These are phyloP conservation scores for Cladosporium velox DNA, from an alignment of 2,329 filamentous ascomycete genomes.

Conservation along the genomic window DNA sequence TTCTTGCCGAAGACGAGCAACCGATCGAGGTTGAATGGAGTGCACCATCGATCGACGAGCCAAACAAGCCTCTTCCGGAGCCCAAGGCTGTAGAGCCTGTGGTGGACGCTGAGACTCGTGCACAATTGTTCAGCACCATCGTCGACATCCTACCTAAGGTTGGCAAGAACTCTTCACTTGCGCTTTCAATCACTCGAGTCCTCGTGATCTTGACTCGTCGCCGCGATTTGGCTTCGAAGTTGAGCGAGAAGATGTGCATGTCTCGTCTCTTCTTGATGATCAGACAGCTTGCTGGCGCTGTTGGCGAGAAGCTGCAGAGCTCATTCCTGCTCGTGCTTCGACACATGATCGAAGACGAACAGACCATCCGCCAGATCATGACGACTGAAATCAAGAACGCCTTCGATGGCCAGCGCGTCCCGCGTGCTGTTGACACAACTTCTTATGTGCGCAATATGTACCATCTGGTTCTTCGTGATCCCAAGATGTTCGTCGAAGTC, in stretches of 20 bases:
- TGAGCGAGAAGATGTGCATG: slow-evolving; percentile 86
- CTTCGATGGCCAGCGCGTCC: slow-evolving; percentile 58
- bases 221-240: slow-evolving; percentile 69
- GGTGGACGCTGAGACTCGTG: slow-evolving; percentile 66
- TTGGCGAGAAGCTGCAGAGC: slow-evolving; percentile 72
- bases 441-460: slow-evolving; percentile 76
- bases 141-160: slow-evolving; percentile 81
- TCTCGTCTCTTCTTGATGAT: slow-evolving; percentile 92
- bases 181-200: slow-evolving; percentile 78
- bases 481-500: slow-evolving; percentile 82
- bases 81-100: slow-evolving; percentile 63
- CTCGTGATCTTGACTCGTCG: slow-evolving; percentile 85
- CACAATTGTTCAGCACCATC: slow-evolving; percentile 72
- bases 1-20: slow-evolving; percentile 86
- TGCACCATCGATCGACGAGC: slow-evolving; percentile 47
- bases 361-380: slow-evolving; percentile 89
- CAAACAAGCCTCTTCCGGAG: slow-evolving; percentile 47
- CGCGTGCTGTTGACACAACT: slow-evolving; percentile 64
- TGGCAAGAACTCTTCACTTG: slow-evolving; percentile 82
- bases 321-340: slow-evolving; percentile 84
- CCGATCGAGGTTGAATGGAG: slow-evolving; percentile 73
- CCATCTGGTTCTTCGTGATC: slow-evolving; percentile 76
- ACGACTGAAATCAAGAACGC: slow-evolving; percentile 79
- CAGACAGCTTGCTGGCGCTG: slow-evolving; percentile 81
- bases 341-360: slow-evolving; percentile 92